Conservation (phyloP, 1,284 basidiomycete species). For the Leccinum fallax region DNA sequence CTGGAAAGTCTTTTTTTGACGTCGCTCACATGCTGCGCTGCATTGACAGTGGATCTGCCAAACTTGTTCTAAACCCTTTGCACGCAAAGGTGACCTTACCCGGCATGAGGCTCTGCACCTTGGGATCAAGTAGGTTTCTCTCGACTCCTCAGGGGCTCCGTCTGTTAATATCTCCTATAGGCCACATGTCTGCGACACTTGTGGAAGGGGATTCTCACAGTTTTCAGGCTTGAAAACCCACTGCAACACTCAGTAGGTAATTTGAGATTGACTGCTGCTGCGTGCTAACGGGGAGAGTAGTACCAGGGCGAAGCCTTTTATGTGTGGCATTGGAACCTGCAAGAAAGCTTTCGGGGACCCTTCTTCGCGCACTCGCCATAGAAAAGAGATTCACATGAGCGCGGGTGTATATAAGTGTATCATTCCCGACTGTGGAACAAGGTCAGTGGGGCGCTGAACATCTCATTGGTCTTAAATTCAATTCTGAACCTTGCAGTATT, state of each 20-base stretch:
- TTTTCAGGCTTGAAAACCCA: slow-evolving; percentile 58
- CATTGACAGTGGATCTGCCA: slow-evolving; percentile 36
- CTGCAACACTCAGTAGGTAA: slow-evolving; percentile 57
- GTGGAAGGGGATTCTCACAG: slow-evolving; percentile 56
- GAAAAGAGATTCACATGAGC: slow-evolving; percentile 54
- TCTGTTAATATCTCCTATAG: slow-evolving; percentile 33
- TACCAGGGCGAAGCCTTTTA: slow-evolving; percentile 51
- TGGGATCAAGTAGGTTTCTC: slow-evolving; percentile 44
- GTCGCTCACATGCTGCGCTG: slow-evolving; percentile 1
- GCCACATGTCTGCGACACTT: slow-evolving; percentile 47
- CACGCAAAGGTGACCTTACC: slow-evolving; percentile 53
- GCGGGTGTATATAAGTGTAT: slow-evolving; percentile 48
- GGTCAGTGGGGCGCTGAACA: slow-evolving; percentile 37
- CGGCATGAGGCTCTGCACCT: slow-evolving; percentile 51
- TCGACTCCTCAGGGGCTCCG: background rate
- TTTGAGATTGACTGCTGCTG: slow-evolving; percentile 2
- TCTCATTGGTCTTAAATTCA: background rate
- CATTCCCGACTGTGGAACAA: slow-evolving; percentile 45
- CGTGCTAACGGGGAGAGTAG: slow-evolving; percentile 37
- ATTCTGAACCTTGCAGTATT: slow-evolving; percentile 44
- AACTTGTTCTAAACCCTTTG: slow-evolving; percentile 48
- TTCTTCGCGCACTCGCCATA: slow-evolving; percentile 63
- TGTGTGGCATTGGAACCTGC: slow-evolving; percentile 50
- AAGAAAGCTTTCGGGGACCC: slow-evolving; percentile 58
- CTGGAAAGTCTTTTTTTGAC: background rate